Base-by-base conservation (phyloP, 495 filamentous ascomycete species). In the Penicillium cinerascens region DNA sequence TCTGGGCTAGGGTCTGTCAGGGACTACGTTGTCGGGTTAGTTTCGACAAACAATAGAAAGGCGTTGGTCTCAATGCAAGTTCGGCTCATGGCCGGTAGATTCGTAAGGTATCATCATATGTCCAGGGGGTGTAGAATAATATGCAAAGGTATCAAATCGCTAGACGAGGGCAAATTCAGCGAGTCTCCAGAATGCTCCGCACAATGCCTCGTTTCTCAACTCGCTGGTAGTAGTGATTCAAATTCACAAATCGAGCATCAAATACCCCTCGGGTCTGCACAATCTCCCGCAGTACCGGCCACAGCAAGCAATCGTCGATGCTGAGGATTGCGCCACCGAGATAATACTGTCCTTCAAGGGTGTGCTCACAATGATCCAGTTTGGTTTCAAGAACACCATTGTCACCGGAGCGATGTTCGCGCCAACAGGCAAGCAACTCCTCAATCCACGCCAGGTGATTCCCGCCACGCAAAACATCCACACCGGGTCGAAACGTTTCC, bases 221-320 rank as follows among this genome's bases (percentile, higher is more conserved):
- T 13, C 73, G 71, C 0, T 63, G 56, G 54, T 84, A 80, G 54
- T 86, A 86, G 29, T 64, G 69, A n/a, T 56, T 54, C n/a, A 86
- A 47, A n/a, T 69, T 72, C 18, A 68, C 67, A 42, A 77, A 77
- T 4, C 47, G 59, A 55, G 55, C 35, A 60, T 56, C 50, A 71
- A 49, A 38, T 54, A 44, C 44, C 61, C 65, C 40, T 44, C 66
- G 11, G 1, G 55, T 52, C 6, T 62, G 59, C 8, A 81, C 68
- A 9, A 88, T 77, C 25, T 84, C 78, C 44, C 84, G 65, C 37
- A 92, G 67, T 9, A 88, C 76, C 0, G 88, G 87, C 85, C 85
- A 91, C 9, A 89, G 70, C 0, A 82, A 81, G 59, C 82, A 89
- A 63, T 92, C 88, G 9, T 83, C 86, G 15, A 88, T 73, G 2